Base-by-base conservation (phyloP, 2,329 filamentous ascomycete species). In the Xylariaceae sp. region DNA sequence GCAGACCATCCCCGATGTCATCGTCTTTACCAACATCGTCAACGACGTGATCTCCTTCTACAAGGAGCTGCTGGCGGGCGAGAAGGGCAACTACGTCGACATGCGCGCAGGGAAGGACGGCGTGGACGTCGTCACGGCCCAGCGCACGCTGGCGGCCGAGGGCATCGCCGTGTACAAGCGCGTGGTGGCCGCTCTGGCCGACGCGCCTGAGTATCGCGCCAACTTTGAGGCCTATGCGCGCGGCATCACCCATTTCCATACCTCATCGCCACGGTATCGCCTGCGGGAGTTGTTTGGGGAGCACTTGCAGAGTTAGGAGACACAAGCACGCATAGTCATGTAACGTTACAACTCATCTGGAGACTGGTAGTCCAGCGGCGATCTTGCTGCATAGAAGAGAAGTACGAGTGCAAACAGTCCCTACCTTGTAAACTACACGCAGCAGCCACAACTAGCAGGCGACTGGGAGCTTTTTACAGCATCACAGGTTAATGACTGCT, bases 41-140 rank as follows among this genome's bases (percentile, higher is more conserved):
- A 51, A 51, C 44, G 48, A 51, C 39, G 48, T 51, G 44, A 47
- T 51, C 44, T 51, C 48, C 48, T 51, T 51, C 44, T 51, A 51
- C 44, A 51, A 51, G 48, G 44, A 51, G 45, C n/a, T 47, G 32
- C 31, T 39, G 11, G 39, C 48, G 5, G 48, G 48, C 22, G 44
- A 51, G 27, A 48, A 51, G 39, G 48, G 48, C 39, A 51, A 51
- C 44, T 51, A 51, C 32, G 43, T 51, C 31, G 45, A 51, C 32
- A 39, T 39, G 33, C 45, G 45, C 39, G 49, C 49, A 45, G 45
- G 33, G 22, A 48, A 36, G 33, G 49, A 51, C 12, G 45, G 49
- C 32, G 35, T 48, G 19, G 39, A 44, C 11, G 32, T 39, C 9
- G 17, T 19, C 45, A 36, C 9, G 33, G 45, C 40, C 4, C 27